Conservation (phyloP, 257 asterid genomes). For the Ehretia macrophylla region DNA sequence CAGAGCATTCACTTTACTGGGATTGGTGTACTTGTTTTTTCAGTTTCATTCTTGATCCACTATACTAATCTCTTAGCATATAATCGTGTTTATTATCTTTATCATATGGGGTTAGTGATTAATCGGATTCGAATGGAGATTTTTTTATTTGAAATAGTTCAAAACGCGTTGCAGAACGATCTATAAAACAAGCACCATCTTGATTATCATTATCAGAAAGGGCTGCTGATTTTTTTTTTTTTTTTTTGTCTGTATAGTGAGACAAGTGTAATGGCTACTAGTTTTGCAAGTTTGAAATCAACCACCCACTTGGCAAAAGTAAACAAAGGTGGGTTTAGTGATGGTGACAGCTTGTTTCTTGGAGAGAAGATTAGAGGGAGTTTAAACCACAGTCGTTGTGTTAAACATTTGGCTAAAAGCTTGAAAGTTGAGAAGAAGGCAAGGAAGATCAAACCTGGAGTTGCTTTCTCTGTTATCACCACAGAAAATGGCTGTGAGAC, state of each 20-base stretch:
- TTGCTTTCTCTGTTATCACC: slow-evolving; percentile 75
- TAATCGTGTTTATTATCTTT: too few relatives aligned
- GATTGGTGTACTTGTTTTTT: slow-evolving; percentile 13
- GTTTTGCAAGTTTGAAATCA: slow-evolving; percentile 49
- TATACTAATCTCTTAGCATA: neutral
- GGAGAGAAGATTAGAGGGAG: slow-evolving; percentile 62
- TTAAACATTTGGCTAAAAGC: slow-evolving; percentile 31
- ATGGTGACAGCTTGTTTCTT: slow-evolving; percentile 50
- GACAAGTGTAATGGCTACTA: slow-evolving; percentile 50
- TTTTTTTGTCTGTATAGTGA: slow-evolving; percentile 17
- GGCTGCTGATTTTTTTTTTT: too few relatives aligned
- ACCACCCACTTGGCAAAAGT: slow-evolving; percentile 34
- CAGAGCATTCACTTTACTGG: slow-evolving; percentile 27
- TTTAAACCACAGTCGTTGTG: slow-evolving; percentile 22
- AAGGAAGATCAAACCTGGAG: slow-evolving; percentile 48
- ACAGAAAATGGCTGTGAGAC: slow-evolving; percentile 59
- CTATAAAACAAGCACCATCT: neutral
- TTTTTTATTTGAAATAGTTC: too few relatives aligned
- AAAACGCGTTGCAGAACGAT: too few relatives aligned
- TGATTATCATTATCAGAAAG: slow-evolving; percentile 1
- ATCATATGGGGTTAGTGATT: too few relatives aligned
- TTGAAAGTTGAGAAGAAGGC: slow-evolving; percentile 41
- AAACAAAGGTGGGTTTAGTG: slow-evolving; percentile 26
- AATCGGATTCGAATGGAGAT: too few relatives aligned
- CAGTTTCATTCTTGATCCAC: slow-evolving; percentile 14